These are phyloP conservation scores for Verticillium alfalfae DNA, from an alignment of 2,329 filamentous ascomycete species.

Conservation along the genomic window DNA sequence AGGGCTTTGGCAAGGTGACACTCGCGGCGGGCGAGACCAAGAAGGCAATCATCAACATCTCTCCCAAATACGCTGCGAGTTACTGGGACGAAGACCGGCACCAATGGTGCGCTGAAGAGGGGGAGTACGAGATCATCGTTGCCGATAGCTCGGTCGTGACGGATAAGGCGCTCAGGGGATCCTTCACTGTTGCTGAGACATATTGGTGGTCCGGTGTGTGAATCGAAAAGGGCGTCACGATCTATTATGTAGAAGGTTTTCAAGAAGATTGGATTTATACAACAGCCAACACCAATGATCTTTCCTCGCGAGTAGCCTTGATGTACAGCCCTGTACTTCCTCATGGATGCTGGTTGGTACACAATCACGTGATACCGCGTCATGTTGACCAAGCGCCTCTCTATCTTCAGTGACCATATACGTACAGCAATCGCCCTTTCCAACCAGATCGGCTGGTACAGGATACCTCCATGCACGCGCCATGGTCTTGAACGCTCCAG, in stretches of 20 bases:
- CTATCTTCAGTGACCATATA: too few relatives aligned
- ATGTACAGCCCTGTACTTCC: too few relatives aligned
- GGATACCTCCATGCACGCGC: constrained; percentile 5
- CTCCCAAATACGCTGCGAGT: constrained; percentile 60
- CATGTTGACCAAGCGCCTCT: too few relatives aligned
- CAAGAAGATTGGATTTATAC: too few relatives aligned
- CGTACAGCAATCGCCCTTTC: too few relatives aligned
- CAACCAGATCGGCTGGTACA: too few relatives aligned
- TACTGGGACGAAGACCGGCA: constrained; percentile 66
- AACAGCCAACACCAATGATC: too few relatives aligned
- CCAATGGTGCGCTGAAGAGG: constrained; percentile 62
- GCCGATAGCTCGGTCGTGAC: constrained; percentile 49
- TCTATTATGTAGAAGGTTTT: too few relatives aligned
- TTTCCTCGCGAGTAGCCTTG: too few relatives aligned
- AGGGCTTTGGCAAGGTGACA: constrained; percentile 52
- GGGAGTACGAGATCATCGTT: constrained; percentile 58
- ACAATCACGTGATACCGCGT: too few relatives aligned
- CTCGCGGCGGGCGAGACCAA: constrained; percentile 55
- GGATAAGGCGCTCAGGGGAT: constrained; percentile 39
- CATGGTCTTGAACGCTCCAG: constrained; percentile 14
- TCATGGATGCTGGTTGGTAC: too few relatives aligned
- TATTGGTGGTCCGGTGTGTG: constrained; percentile 61
- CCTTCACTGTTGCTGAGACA: constrained; percentile 54
- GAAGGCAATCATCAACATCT: constrained; percentile 47
- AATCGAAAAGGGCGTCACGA: too few relatives aligned